Conservation (phyloP, 345 rosid species). For the Melaleuca alternifolia region DNA sequence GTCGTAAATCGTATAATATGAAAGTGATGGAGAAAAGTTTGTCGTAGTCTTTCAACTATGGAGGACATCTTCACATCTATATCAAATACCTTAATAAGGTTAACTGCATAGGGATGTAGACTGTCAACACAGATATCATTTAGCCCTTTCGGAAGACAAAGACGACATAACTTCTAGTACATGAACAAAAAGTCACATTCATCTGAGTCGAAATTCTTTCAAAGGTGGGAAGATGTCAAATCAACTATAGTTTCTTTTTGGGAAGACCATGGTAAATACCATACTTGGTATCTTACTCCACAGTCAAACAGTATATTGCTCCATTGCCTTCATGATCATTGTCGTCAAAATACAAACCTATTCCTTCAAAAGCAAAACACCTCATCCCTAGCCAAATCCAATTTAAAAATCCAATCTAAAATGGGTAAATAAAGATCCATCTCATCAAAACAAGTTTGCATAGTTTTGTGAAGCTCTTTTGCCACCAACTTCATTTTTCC, state of each 20-base stretch:
- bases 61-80: not conserved
- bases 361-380: not conserved
- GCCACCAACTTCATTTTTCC: not conserved
- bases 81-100: not conserved
- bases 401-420: not conserved
- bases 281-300: too few species aligned
- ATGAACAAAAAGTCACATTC: not conserved
- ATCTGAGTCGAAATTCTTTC: not conserved
- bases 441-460: not conserved
- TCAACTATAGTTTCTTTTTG: not conserved
- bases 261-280: not conserved
- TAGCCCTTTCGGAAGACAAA: not conserved
- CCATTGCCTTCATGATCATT: not conserved
- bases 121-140: too few species aligned
- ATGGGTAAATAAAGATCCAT: not conserved
- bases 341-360: not conserved
- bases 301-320: too few species aligned
- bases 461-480: not conserved
- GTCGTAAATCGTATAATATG: not conserved
- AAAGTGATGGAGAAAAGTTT: not conserved
- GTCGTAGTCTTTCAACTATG: not conserved
- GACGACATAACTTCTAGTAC: not conserved
- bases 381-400: rapidly evolving
- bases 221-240: not conserved
- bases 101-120: not conserved